Evolutionary conservation across 2,329 filamentous ascomycete genomes (phyloP).

Genomic region (Fusarium continuum): DNA sequence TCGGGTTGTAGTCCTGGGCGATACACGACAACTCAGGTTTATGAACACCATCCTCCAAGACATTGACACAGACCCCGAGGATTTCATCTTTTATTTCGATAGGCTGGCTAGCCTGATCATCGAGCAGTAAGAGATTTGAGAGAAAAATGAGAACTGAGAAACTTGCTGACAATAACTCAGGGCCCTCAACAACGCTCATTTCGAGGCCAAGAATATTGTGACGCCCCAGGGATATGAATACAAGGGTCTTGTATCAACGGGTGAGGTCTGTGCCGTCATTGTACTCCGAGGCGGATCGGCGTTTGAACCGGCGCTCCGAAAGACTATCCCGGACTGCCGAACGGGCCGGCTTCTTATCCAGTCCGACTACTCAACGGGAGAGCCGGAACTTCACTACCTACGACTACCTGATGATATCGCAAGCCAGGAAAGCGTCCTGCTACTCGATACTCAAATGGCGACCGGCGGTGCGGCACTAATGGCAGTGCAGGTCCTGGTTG

Average conservation of each 20-base stretch:
- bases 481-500: constrained; percentile 94
- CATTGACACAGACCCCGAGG: constrained; percentile 79
- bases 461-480: constrained; percentile 87
- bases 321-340: constrained; percentile 91
- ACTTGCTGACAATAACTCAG: constrained; percentile 51
- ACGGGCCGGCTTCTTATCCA: constrained; percentile 92
- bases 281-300: constrained; percentile 89
- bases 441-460: constrained; percentile 94
- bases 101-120: constrained; percentile 84
- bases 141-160: background rate
- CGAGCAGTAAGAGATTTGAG: constrained; percentile 66
- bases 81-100: constrained; percentile 98
- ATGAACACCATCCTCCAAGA: constrained; percentile 94
- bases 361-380: constrained; percentile 83
- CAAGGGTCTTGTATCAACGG: constrained; percentile 73
- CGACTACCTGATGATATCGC: constrained; percentile 79
- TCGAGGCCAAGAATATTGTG: constrained; percentile 68
- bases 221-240: constrained; percentile 79
- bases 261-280: constrained; percentile 84
- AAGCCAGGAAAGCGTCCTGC: constrained; percentile 79
- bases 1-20: constrained; percentile 77
- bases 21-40: constrained; percentile 81
- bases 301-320: constrained; percentile 85
- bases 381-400: constrained; percentile 92
- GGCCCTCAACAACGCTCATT: constrained; percentile 80